Evolutionary conservation across 768 basidiomycete genomes (phyloP).

Genomic region (Auriculariales sp.): DNA sequence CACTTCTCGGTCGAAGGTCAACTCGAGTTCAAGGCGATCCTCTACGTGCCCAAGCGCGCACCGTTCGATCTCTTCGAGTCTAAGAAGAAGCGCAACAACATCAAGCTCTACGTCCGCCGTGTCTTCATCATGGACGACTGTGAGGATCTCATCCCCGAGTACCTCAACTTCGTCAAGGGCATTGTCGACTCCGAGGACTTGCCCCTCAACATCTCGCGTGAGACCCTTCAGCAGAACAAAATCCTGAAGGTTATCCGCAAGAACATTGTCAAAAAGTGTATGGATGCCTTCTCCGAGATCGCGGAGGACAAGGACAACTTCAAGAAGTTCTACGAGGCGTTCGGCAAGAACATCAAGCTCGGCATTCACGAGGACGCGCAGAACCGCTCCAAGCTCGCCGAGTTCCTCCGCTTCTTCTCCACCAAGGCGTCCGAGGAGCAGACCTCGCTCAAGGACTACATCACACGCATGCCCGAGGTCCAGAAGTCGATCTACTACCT

Average conservation of each 20-base stretch:
- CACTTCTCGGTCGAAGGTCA: slow-evolving; percentile 99
- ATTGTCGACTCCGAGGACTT: slow-evolving; percentile 99
- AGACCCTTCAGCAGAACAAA: slow-evolving; percentile 72
- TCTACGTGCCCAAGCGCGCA: slow-evolving; percentile 95
- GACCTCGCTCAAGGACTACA: slow-evolving; percentile 70
- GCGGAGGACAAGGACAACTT: slow-evolving; percentile 37
- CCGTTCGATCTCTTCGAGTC: slow-evolving; percentile 99
- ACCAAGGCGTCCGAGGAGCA: slow-evolving; percentile 34
- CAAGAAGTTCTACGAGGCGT: slow-evolving; percentile 34
- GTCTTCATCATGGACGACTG: slow-evolving; percentile 99
- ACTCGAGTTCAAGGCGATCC: slow-evolving; percentile 99
- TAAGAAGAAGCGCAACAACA: slow-evolving; percentile 99
- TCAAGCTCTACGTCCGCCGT: slow-evolving; percentile 99
- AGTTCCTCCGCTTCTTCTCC: slow-evolving; percentile 38
- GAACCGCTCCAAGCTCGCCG: slow-evolving; percentile 37
- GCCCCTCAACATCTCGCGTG: slow-evolving; percentile 98
- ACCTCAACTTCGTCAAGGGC: slow-evolving; percentile 98
- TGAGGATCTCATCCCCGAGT: slow-evolving; percentile 97
- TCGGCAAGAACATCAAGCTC: slow-evolving; percentile 37
- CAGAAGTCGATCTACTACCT: slow-evolving; percentile 99
- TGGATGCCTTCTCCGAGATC: slow-evolving; percentile 33
- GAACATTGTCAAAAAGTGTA: slow-evolving; percentile 35
- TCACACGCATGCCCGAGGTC: slow-evolving; percentile 97
- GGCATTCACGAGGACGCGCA: slow-evolving; percentile 39
- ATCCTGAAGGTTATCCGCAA: slow-evolving; percentile 65